Evolutionary conservation across 495 filamentous ascomycete genomes (phyloP).

Genomic region (Cryomyces antarcticus): DNA sequence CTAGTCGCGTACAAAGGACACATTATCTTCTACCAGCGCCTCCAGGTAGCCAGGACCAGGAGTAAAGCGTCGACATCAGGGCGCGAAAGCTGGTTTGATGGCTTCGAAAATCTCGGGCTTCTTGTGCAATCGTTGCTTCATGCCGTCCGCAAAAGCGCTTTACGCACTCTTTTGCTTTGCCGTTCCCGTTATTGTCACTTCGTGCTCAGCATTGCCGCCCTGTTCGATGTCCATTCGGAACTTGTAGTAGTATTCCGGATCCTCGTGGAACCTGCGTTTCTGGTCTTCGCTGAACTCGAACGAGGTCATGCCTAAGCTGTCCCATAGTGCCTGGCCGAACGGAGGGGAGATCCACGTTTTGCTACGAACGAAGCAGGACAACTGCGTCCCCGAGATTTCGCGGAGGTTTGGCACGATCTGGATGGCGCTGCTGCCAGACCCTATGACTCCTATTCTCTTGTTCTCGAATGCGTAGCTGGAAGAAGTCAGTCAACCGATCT

Average conservation of each 20-base stretch:
- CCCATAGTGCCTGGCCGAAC: conserved; percentile 9
- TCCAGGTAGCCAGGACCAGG: conserved; percentile 20
- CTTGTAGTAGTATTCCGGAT: conserved; percentile 11
- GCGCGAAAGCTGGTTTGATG: conserved; percentile 15
- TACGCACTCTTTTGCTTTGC: conserved; percentile 11
- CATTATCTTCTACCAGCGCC: conserved; percentile 16
- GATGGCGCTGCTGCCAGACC: conserved; percentile 15
- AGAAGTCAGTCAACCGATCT: neutral
- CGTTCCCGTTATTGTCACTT: conserved; percentile 13
- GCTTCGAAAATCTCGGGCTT: conserved; percentile 14
- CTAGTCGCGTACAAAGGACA: conserved; percentile 10
- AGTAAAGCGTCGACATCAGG: conserved; percentile 17
- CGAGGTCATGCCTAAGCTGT: neutral
- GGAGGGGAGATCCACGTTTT: conserved; percentile 18
- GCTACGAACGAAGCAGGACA: conserved; percentile 15
- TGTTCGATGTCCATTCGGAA: conserved; percentile 17
- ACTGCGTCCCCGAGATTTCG: conserved; percentile 7
- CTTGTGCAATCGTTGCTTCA: conserved; percentile 11
- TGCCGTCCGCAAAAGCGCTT: conserved; percentile 12
- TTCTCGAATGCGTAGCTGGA: conserved; percentile 14
- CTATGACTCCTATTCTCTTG: conserved; percentile 19
- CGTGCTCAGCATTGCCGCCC: conserved; percentile 16
- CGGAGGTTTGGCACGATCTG: conserved; percentile 18
- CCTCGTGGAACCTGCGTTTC: conserved; percentile 1
- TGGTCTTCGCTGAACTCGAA: conserved; percentile 1